A percentile compares a stretch with the other conserved stretches of the same genome.
phyloP scores from a whole-genome alignment of 164 flowering plant species.

The Annona squamosa region DNA sequence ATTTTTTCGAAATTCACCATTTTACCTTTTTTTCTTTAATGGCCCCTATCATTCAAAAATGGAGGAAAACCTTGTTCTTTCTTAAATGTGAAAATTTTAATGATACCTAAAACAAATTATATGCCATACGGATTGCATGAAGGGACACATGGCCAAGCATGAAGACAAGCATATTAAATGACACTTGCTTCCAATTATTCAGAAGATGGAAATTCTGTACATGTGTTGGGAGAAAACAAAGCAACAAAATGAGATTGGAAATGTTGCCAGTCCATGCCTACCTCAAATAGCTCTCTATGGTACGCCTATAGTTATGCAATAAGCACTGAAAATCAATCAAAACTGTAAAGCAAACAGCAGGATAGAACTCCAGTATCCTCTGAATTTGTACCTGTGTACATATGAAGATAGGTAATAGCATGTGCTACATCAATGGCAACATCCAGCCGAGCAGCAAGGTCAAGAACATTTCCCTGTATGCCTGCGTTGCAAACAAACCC shows the following conservation, averaged over 20 bases:
- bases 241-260: not conserved
- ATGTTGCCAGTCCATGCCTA: not conserved
- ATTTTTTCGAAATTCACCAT: too few species aligned
- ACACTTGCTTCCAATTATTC: not conserved
- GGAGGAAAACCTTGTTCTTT: too few species aligned
- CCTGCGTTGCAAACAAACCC: slow-evolving; percentile 35
- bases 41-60: too few species aligned
- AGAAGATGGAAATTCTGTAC: not conserved
- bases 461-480: slow-evolving; percentile 50
- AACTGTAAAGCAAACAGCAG: not conserved
- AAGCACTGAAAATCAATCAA: not conserved
- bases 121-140: not conserved
- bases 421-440: slow-evolving; percentile 93
- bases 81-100: too few species aligned
- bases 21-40: too few species aligned
- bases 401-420: slow-evolving; percentile 94
- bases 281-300: not conserved
- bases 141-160: too few species aligned
- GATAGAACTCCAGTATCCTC: not conserved
- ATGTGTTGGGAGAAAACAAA: not conserved
- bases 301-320: not conserved
- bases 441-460: slow-evolving; percentile 72
- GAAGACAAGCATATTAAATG: too few species aligned
- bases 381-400: slow-evolving; percentile 64
- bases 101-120: too few species aligned